Base-by-base conservation (phyloP, 371 early-diverging fungal genomes). In the Dentiscutata heterogama region DNA sequence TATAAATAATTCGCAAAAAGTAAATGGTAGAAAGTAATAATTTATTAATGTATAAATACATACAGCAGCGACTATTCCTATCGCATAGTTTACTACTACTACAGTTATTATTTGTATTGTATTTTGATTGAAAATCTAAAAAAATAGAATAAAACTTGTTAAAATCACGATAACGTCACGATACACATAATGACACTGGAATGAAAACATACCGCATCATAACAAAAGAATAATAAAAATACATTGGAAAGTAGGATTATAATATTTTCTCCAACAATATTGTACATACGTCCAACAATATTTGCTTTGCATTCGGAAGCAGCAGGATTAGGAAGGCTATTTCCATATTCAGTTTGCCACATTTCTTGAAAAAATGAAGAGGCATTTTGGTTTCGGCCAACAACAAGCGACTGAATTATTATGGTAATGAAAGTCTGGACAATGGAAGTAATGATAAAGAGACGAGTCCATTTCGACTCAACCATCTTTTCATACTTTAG, bases 101-200 rank as follows among this genome's bases (percentile, higher is more conserved):
- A 76, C 60, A 20, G 56, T 60, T 39, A 76, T 76, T 29, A 76
- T 76, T 61, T 76, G 76, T 76, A 76, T 76, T 22, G 76, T 76
- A 60, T 76, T 76, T 42, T 76, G 60, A 42, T 76, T 76, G 29
- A 18, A 76, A 39, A 76, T 76, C 76, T 76, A 76, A n/a, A 27
- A 54, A 67, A 35, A 65, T 16, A 31, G 35, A 29, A 3, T 13
- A 68, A 14, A 27, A 35, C 5, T 35, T 35, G 10, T 8, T 11
- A 46, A 46, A 2, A 46, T 10, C 11, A 10, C 46, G 11, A 46
- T 46, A 46, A 46, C 46, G 20, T 18, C 2, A 39, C n/a, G 13
- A 68, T 46, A 27, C 6, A 31, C 31, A 39, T 22, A 42, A 29
- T 39, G 18, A 68, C n/a, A 0, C 27, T 4, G 6, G 14, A 20